Evolutionary conservation across 1,139 yeast species (phyloP).

Genomic region (Debaryomycetaceae sp.): DNA sequence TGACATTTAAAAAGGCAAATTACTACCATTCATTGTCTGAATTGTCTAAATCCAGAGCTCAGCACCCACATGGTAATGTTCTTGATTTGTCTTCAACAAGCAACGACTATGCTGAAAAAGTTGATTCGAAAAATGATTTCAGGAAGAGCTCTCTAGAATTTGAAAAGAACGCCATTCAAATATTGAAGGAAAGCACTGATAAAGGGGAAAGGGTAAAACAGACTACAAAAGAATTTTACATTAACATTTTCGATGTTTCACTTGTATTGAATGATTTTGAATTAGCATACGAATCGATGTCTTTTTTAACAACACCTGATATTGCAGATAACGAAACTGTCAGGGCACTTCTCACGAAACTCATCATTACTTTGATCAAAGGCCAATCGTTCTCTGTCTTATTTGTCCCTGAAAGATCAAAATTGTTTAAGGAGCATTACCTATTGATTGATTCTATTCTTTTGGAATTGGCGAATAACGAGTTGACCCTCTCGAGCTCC

Average conservation of each 20-base stretch:
- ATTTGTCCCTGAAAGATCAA: slow-evolving; percentile 19
- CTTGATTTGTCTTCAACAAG: slow-evolving; percentile 6
- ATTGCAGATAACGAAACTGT: slow-evolving; percentile 9
- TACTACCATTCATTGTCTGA: slow-evolving; percentile 36
- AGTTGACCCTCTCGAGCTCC: slow-evolving; percentile 30
- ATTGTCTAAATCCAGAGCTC: slow-evolving; percentile 22
- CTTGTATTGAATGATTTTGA: slow-evolving; percentile 24
- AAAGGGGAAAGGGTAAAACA: slow-evolving; percentile 5
- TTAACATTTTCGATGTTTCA: slow-evolving; percentile 31
- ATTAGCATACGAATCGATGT: slow-evolving; percentile 23
- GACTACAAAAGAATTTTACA: slow-evolving; percentile 19
- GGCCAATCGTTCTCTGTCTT: slow-evolving; percentile 19
- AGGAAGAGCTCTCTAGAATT: slow-evolving; percentile 27
- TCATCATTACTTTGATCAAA: slow-evolving; percentile 24
- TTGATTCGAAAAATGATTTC: slow-evolving; percentile 15
- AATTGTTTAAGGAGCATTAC: slow-evolving; percentile 25
- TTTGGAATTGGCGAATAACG: slow-evolving; percentile 35
- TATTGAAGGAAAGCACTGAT: slow-evolving; percentile 9
- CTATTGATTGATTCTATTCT: slow-evolving; percentile 39
- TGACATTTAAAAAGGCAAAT: slow-evolving; percentile 17
- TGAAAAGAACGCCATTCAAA: slow-evolving; percentile 30
- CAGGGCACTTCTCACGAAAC: slow-evolving; percentile 15
- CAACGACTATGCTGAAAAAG: background rate
- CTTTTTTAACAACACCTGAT: slow-evolving; percentile 14
- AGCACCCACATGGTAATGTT: slow-evolving; percentile 3